Evolutionary conservation across 2,329 filamentous ascomycete species (phyloP), one percentile per base, ranked within the genome.

Genomic region (Phyllosticta citribraziliensis): DNA sequence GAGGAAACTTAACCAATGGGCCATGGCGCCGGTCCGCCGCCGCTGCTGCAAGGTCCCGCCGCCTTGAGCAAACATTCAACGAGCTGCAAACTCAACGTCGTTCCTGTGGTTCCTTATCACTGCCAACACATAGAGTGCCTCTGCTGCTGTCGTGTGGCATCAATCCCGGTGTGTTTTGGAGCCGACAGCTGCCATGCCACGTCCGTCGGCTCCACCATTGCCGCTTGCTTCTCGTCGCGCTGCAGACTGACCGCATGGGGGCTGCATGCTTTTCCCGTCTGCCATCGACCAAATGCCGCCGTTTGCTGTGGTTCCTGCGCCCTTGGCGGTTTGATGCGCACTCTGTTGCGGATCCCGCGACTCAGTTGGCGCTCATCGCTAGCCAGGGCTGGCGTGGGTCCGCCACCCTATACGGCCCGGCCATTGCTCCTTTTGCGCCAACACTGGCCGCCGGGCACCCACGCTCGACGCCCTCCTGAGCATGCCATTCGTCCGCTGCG

Each of bases 261-360:
- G 40, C 40, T 47, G 40, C 40, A 47, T n/a, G n/a, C 17, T 47
- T 47, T 47, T 3, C 40, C 40, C 40, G 40, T 47, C 40, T 47
- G 40, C 14, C 17, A 19, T n/a, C 2, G 40, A 47, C 19, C 17
- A 47, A 14, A 47, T n/a, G 40, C 40, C 40, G 40, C 40, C 40
- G 40, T n/a, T 47, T 47, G 40, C 40, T 56, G 25, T 60, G 52
- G 58, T 56, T 35, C 53, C 58, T 56, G 58, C 52, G 52, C 52
- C 50, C 57, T 58, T 54, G 57, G 57, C 57, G 58, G 40, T 47
- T 47, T 47, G 40, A 60, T 60, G 55, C 58, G 53, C 58, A 60
- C 52, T 54, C 52, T 60, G 58, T 60, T 60, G 58, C 58, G 58
- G 58, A 60, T 60, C 58, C 40, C 53, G 35, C 58, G 25, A 33